Evolutionary conservation across 257 asterid genomes (phyloP).

Genomic region (Osmanthus fragrans): DNA sequence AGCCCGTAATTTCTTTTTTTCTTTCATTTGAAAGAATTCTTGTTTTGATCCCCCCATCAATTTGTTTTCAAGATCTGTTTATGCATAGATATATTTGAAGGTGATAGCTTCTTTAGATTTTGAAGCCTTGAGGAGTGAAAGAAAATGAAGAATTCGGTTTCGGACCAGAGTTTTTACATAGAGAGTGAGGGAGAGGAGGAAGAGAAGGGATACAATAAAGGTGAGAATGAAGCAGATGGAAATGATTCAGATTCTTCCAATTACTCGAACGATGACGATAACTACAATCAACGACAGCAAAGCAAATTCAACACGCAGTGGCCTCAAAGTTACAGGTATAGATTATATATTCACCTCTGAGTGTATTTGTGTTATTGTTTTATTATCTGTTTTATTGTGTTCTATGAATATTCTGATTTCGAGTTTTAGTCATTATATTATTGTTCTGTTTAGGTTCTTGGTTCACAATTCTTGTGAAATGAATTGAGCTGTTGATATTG

Average conservation of each 20-base stretch:
- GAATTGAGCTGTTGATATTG: background rate
- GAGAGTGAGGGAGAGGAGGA: conserved; percentile 85
- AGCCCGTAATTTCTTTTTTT: background rate
- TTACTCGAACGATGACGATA: conserved; percentile 50
- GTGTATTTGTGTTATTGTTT: background rate
- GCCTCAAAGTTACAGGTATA: conserved; percentile 97
- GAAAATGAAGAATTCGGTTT: conserved; percentile 72
- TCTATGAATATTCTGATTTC: background rate
- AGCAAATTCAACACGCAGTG: conserved; percentile 58
- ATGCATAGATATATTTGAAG: conserved; percentile 2
- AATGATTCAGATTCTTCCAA: conserved; percentile 64
- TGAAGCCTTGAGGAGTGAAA: conserved; percentile 22
- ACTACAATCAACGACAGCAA: conserved; percentile 33
- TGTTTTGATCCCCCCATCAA: conserved; percentile 4
- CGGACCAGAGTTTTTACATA: conserved; percentile 78
- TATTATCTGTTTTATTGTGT: conserved; percentile 12
- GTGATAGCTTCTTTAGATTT: conserved; percentile 22
- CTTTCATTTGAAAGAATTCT: conserved; percentile 8
- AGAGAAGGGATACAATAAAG: conserved; percentile 45
- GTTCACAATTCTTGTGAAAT: background rate
- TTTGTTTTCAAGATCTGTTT: conserved; percentile 24
- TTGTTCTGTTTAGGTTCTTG: background rate
- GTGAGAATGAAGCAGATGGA: conserved; percentile 44
- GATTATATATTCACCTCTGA: background rate
- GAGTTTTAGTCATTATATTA: background rate